Percentiles rank a stretch among this genome's conserved stretches.
phyloP scores from a whole-genome alignment of 768 basidiomycete genomes.

The Omphalotus guepiniiformis region DNA sequence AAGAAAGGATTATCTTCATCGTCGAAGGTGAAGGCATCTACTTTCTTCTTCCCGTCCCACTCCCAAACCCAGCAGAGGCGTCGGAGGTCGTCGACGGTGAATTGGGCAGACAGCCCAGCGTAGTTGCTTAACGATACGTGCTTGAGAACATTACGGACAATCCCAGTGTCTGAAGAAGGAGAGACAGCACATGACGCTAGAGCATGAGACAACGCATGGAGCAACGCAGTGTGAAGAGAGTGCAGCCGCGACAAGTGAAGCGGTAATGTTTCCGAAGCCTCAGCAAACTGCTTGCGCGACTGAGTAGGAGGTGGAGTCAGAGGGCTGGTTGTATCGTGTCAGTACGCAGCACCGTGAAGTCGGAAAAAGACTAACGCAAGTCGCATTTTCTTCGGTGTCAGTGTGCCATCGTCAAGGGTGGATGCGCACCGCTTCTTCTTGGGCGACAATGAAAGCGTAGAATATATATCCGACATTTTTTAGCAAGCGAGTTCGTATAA shows the following conservation, averaged over 20 bases:
- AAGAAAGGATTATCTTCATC: conserved; percentile 76
- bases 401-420: conserved; percentile 50
- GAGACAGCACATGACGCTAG: conserved; percentile 79
- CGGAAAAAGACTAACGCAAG: conserved; percentile 37
- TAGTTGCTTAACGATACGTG: conserved; percentile 69
- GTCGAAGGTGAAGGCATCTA: conserved; percentile 12
- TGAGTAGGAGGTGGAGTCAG: conserved; percentile 55
- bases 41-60: conserved; percentile 52
- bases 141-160: conserved; percentile 75
- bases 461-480: conserved; percentile 57
- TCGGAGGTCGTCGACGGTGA: conserved; percentile 64
- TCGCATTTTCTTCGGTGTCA: conserved; percentile 70
- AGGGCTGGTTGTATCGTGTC: conserved; percentile 33
- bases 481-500: conserved; percentile 1
- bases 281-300: conserved; percentile 25
- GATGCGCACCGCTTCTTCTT: conserved; percentile 60
- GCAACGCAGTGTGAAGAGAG: conserved; percentile 63
- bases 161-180: conserved; percentile 69
- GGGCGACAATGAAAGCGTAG: conserved; percentile 60
- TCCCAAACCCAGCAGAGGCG: conserved; percentile 89
- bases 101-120: conserved; percentile 57
- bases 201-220: conserved; percentile 81
- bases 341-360: neutral
- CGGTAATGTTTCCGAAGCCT: conserved; percentile 38
- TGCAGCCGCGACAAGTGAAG: conserved; percentile 56